phyloP scores from a whole-genome alignment of 371 early-diverging fungal genomes.

The Rhizopus delemar region DNA sequence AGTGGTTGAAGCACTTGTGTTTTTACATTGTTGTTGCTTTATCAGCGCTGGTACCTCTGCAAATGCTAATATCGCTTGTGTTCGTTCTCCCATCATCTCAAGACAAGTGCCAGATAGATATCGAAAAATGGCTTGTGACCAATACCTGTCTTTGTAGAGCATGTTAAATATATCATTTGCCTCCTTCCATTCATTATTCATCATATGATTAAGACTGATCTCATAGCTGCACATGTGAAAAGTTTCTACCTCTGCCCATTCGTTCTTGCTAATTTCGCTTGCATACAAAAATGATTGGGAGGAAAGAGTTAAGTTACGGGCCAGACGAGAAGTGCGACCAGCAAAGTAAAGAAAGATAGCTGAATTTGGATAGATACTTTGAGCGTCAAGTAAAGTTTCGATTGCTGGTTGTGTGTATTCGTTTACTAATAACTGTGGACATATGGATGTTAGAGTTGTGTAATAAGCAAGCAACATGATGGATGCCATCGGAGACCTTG shows the following conservation, averaged over 20 bases:
- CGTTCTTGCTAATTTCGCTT: constrained; percentile 38
- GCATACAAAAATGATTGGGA: constrained; percentile 46
- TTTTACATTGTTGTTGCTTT: constrained; percentile 25
- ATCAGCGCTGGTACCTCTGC: constrained; percentile 33
- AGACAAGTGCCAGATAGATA: constrained; percentile 56
- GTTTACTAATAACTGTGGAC: constrained; percentile 40
- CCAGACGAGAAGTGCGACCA: constrained; percentile 52
- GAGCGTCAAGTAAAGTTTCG: constrained; percentile 54
- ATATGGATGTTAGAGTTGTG: constrained; percentile 30
- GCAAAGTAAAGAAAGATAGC: constrained; percentile 61
- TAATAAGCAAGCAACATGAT: constrained; percentile 53
- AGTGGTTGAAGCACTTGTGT: constrained; percentile 31
- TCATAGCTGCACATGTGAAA: constrained; percentile 53
- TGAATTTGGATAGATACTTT: constrained; percentile 51
- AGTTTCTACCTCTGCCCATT: constrained; percentile 43
- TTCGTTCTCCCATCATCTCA: constrained; percentile 43
- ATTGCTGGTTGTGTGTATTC: constrained; percentile 49
- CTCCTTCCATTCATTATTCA: constrained; percentile 52
- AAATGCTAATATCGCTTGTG: constrained; percentile 44
- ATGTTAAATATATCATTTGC: constrained; percentile 42
- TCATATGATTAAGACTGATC: constrained; percentile 52
- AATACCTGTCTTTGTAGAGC: constrained; percentile 40
- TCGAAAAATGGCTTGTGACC: constrained; percentile 49
- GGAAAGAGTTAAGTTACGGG: constrained; percentile 32
- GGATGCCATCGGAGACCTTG: constrained; percentile 59